Percentiles rank a stretch among this genome's conserved stretches.
Evolutionary conservation across 257 asterid genomes (phyloP).

Genomic region (Paraleonurus japonicus): DNA sequence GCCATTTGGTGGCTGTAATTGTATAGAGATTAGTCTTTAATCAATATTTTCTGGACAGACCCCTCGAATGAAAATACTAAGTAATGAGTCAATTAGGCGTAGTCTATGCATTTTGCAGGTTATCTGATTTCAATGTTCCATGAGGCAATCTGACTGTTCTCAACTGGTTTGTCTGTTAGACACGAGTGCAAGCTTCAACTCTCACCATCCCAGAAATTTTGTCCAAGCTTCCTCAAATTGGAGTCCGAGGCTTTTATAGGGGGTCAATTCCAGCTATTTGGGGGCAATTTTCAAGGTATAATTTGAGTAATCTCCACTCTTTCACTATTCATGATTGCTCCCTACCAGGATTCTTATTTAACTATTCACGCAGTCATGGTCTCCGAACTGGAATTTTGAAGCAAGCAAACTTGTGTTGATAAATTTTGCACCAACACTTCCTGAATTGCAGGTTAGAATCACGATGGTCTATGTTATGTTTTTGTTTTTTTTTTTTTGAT

Average conservation of each 20-base stretch:
- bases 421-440: constrained; percentile 88
- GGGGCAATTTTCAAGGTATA: constrained; percentile 94
- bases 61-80: constrained; percentile 14
- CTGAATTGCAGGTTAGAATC: constrained; percentile 80
- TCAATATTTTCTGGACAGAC: constrained; percentile 1
- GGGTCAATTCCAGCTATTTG: constrained; percentile 96
- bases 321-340: background rate
- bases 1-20: background rate
- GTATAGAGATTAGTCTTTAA: background rate
- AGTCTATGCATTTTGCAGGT: constrained; percentile 23
- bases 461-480: background rate
- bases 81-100: constrained; percentile 26
- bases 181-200: constrained; percentile 95
- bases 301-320: background rate
- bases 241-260: constrained; percentile 77
- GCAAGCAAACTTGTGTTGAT: constrained; percentile 89
- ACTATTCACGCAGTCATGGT: constrained; percentile 69
- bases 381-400: constrained; percentile 96
- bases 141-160: constrained; percentile 39
- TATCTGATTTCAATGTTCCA: constrained; percentile 23
- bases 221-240: constrained; percentile 85
- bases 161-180: constrained; percentile 53
- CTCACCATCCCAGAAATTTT: constrained; percentile 81
- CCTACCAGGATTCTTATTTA: background rate
- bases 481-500: no score